Percentiles rank a stretch among this genome's conserved stretches.
These are phyloP conservation scores for Plasmodium billcollinsi DNA, from an alignment of 169 alveolate genomes.

Conservation along the genomic window DNA sequence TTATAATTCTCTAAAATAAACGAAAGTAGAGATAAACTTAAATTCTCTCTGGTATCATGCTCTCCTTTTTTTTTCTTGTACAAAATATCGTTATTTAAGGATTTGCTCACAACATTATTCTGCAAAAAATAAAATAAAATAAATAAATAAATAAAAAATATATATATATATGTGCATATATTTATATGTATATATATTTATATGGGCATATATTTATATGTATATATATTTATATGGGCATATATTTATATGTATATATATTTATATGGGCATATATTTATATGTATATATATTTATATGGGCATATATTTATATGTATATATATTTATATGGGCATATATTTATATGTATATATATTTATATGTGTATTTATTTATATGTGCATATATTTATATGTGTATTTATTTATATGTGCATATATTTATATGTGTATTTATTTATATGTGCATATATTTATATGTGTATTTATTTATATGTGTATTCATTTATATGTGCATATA, in stretches of 20 bases:
- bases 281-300: no score
- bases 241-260: no score
- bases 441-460: no score
- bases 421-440: not conserved
- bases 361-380: not conserved
- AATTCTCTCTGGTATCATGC: slow-evolving; percentile 29
- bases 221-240: no score
- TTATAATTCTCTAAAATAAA: slow-evolving; percentile 26
- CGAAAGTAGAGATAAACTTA: slow-evolving; percentile 31
- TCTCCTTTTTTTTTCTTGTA: slow-evolving; percentile 13
- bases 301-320: no score
- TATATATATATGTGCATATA: not conserved
- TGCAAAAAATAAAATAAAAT: slow-evolving; percentile 18
- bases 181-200: not conserved
- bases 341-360: not conserved
- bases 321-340: no score
- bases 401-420: not conserved
- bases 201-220: not conserved
- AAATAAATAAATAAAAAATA: slow-evolving; percentile 5
- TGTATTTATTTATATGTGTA: no score
- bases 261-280: no score
- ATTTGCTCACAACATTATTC: slow-evolving; percentile 49
- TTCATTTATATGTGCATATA: no score
- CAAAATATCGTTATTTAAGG: slow-evolving; percentile 41
- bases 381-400: no score